Evolutionary conservation across 2,329 filamentous ascomycete genomes (phyloP), one percentile per base, ranked within the genome.

Genomic region (Penicillium sp.): DNA sequence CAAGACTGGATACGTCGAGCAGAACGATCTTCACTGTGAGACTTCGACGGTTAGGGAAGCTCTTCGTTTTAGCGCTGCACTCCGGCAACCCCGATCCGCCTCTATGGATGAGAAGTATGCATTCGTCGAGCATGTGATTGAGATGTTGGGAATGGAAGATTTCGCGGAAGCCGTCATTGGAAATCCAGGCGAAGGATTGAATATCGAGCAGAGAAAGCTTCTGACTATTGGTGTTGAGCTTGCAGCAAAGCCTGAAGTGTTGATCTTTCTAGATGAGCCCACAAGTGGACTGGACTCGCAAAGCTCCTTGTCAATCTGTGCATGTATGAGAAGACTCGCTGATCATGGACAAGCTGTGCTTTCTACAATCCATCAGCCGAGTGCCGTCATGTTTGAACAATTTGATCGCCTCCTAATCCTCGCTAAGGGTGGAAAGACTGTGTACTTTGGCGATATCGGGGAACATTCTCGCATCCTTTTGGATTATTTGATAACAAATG

Each of bases 141-240:
- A 89, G 72, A 84, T 96, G 56, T 79, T 97, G 16, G 90, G 92
- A 32, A 96, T 96, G 91, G 81, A 91, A 54, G 86, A 91, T 47
- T 96, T 92, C 65, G 89, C 91, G 10, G 90, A 94, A 66, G 92
- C 92, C 6, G 82, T 96, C 47, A 89, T 96, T 51, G 92, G 92
- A 77, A 87, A 90, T 18, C 90, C 90, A 0, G 92, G 92, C 42
- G 90, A 93, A 77, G 92, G 80, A 65, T 71, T 83, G 44, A 83
- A 83, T 54, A 78, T 83, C 31, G 84, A 86, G 65, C 84, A 86
- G 67, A 76, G 84, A 10, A 86, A 86, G 67, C 86, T 90, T 59
- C 80, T 96, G 6, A 96, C 91, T 0, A 96, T 97, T 58, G 92
- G 91, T 69, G 92, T 97, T 29, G 92, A 97, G 70, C 82, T 97